Percentiles rank a stretch among this genome's conserved stretches.
Conservation (phyloP, 768 basidiomycete species). For the Lenzites betulinus region DNA sequence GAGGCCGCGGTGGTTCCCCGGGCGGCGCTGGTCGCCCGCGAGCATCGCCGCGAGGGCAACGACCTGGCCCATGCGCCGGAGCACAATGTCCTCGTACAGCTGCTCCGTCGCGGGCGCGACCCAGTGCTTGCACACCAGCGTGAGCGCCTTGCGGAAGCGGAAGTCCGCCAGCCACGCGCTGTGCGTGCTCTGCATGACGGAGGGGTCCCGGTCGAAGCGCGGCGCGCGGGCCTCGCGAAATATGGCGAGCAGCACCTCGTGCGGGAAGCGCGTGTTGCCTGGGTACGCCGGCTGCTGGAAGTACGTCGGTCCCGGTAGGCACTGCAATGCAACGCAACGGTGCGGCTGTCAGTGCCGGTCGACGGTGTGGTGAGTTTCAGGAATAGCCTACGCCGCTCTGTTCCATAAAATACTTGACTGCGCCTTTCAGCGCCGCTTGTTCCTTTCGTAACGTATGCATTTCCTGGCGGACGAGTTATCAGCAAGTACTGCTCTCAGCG, state of each 20-base stretch:
- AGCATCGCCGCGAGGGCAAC: constrained; percentile 3
- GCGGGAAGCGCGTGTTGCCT: neutral
- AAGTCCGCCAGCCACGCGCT: constrained; percentile 1
- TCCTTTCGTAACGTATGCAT: neutral
- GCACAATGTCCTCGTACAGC: constrained; percentile 14
- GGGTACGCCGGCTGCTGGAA: neutral
- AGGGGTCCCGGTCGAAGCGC: neutral
- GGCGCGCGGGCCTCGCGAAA: neutral
- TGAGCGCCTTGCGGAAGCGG: constrained; percentile 5
- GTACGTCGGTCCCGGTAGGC: neutral
- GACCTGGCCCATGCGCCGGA: constrained; percentile 12
- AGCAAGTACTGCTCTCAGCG: too few relatives aligned
- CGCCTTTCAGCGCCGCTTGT: neutral
- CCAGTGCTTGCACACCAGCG: constrained; percentile 12
- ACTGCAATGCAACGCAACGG: neutral
- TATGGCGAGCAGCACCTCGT: constrained; percentile 7
- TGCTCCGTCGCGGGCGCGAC: constrained; percentile 6
- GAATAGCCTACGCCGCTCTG: neutral
- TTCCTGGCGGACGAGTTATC: too few relatives aligned
- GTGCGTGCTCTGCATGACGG: neutral
- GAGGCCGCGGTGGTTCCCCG: neutral
- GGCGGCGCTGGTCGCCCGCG: neutral
- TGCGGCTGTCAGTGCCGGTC: neutral
- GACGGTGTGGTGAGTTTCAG: neutral
- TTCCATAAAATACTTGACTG: neutral